phyloP scores from a whole-genome alignment of 2,329 filamentous ascomycete species.

The Alternaria consortialis region DNA sequence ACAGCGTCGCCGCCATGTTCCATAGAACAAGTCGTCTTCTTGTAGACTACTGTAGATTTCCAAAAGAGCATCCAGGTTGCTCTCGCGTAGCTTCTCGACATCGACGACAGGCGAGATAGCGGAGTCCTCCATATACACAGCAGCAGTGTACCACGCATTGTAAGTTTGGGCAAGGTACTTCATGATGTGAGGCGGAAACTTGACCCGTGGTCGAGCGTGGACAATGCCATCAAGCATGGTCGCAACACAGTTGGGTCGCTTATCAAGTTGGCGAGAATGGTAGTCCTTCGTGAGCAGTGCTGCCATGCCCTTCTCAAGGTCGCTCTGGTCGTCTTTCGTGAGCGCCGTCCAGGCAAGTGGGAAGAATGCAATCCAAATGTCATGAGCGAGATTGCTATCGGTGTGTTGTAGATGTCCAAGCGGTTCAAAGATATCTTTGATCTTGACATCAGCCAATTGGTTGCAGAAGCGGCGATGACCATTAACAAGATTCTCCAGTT shows the following conservation, averaged over 20 bases:
- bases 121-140: conserved; percentile 87
- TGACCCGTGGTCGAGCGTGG: conserved; percentile 84
- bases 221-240: conserved; percentile 89
- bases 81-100: conserved; percentile 84
- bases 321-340: conserved; percentile 84
- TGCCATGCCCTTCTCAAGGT: conserved; percentile 92
- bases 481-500: conserved; percentile 79
- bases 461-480: conserved; percentile 83
- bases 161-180: conserved; percentile 95
- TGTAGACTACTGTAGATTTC: conserved; percentile 90
- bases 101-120: conserved; percentile 86
- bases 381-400: conserved; percentile 80
- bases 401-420: conserved; percentile 91
- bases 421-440: conserved; percentile 88
- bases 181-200: conserved; percentile 93
- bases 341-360: conserved; percentile 93
- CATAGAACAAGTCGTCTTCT: conserved; percentile 97
- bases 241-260: conserved; percentile 93
- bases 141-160: conserved; percentile 95
- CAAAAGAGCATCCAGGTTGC: conserved; percentile 93
- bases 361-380: conserved; percentile 91
- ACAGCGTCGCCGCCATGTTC: conserved; percentile 92
- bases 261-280: conserved; percentile 92
- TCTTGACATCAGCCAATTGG: conserved; percentile 85
- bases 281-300: conserved; percentile 92